Evolutionary conservation across 345 rosid genomes (phyloP).

Genomic region (Gossypium bickii): DNA sequence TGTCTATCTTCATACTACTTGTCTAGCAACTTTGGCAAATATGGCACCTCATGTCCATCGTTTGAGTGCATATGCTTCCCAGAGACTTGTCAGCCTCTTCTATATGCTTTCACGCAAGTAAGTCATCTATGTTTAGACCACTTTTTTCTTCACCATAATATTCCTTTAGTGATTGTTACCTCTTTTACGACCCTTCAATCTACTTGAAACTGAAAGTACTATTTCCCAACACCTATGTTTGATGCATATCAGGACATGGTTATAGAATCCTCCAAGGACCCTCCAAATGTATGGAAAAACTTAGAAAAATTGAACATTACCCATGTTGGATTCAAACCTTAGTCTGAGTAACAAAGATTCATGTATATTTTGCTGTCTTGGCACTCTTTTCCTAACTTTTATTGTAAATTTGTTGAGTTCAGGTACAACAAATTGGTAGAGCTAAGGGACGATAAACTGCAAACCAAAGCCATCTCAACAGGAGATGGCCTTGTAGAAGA

Average conservation of each 20-base stretch:
- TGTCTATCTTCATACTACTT: conserved; percentile 94
- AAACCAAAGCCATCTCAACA: conserved; percentile 39
- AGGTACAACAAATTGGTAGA: conserved; percentile 91
- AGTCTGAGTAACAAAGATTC: not conserved
- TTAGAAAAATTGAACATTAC: not conserved
- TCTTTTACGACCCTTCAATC: not conserved
- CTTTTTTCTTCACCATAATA: not conserved
- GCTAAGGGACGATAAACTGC: conserved; percentile 51
- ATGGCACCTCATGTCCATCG: conserved; percentile 98
- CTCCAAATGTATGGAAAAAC: not conserved
- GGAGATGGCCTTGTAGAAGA: conserved; percentile 67
- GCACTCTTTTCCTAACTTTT: conserved; percentile 3
- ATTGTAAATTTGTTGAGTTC: conserved; percentile 21
- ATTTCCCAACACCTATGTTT: not conserved
- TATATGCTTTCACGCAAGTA: conserved; percentile 97
- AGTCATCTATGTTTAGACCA: conserved; percentile 16
- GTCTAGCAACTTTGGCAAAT: conserved; percentile 95
- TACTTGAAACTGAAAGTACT: not conserved
- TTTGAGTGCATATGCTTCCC: conserved; percentile 95
- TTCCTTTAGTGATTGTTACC: not conserved
- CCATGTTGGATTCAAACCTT: not conserved
- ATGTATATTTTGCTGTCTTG: not conserved
- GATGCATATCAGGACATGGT: not conserved
- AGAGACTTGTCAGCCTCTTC: conserved; percentile 95
- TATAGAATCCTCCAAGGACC: not conserved